Conservation (phyloP, 768 basidiomycete species). For the Boletus reticuloceps region DNA sequence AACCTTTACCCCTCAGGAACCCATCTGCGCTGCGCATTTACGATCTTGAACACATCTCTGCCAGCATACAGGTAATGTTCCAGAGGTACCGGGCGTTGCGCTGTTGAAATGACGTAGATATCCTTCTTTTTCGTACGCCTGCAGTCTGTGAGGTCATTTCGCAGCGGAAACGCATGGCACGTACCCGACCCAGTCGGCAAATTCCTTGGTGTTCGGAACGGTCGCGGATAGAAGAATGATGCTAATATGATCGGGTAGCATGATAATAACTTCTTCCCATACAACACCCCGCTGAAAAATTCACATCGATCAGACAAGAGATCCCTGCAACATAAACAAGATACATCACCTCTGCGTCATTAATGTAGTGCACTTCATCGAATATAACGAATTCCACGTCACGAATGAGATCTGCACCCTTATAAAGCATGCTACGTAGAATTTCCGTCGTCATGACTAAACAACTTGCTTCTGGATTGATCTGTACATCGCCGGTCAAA, state of each 20-base stretch:
- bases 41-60: conserved; percentile 90
- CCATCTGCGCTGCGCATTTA: conserved; percentile 69
- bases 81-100: conserved; percentile 92
- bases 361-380: conserved; percentile 99
- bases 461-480: conserved; percentile 96
- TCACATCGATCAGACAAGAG: conserved; percentile 12
- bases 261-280: conserved; percentile 99
- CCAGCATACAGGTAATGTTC: conserved; percentile 97
- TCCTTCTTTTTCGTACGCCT: conserved; percentile 99
- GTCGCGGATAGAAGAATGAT: conserved; percentile 97
- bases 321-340: conserved; percentile 1
- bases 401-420: conserved; percentile 96
- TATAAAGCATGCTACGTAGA: conserved; percentile 95
- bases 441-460: conserved; percentile 99
- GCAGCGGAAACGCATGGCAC: conserved; percentile 23
- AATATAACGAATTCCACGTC: conserved; percentile 99
- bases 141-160: conserved; percentile 6
- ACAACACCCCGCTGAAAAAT: conserved; percentile 85
- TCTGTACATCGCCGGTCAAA: conserved; percentile 97
- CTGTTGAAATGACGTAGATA: conserved; percentile 97
- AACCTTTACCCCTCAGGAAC: conserved; percentile 71
- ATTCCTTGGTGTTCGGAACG: conserved; percentile 96
- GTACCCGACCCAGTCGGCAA: conserved; percentile 99
- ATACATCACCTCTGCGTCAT: conserved; percentile 85
- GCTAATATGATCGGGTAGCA: conserved; percentile 98